Evolutionary conservation across 306 rosid genomes (phyloP), one percentile per base, ranked within the genome.

Genomic region (Castanea sativa): DNA sequence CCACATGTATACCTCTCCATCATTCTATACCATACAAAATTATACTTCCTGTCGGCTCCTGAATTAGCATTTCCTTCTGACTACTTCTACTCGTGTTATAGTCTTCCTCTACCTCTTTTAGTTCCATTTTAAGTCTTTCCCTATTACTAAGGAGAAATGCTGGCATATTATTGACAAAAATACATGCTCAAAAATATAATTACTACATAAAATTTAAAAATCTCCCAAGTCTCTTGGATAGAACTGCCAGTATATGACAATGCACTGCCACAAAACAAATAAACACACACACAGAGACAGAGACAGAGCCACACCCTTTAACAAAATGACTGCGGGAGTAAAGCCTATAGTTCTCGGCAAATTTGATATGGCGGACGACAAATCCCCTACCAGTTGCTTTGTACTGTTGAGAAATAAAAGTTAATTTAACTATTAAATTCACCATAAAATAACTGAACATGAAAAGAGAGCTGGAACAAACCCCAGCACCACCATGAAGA

Each of bases 401-500:
- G 82, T 95, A 95, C 99, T 94, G 91, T 83, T 25, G 35, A 78
- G 56, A 85, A 76, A 81, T 38, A 84, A 74, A 52, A 11, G 21
- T 18, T 61, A 32, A 56, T 49, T 45, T 15, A 76, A 76, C 76
- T 49, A 86, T 45, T 53, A 76, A 29, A 25, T 18, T 29, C 49
- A 14, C 8, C 15, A 13, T 16, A 51, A 16, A 70, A 20, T 45
- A 71, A 78, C 27, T 30, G 16, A 69, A 18, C 21, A 63, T 14
- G 45, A 83, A 72, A 68, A 32, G 59, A 75, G 38, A 74, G 53
- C 38, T 71, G 73, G 33, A 73, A 84, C 95, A 64, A 76, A 92
- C 99, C 98, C 90, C 89, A 58, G 99, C 99, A 86, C 99, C 99
- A 23, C 99, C 99, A 79, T 95, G 99, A 83, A 92, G 98, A 84